These are phyloP conservation scores for Ceratobasidium sp. DNA, from an alignment of 1,284 basidiomycete genomes.

Conservation along the genomic window DNA sequence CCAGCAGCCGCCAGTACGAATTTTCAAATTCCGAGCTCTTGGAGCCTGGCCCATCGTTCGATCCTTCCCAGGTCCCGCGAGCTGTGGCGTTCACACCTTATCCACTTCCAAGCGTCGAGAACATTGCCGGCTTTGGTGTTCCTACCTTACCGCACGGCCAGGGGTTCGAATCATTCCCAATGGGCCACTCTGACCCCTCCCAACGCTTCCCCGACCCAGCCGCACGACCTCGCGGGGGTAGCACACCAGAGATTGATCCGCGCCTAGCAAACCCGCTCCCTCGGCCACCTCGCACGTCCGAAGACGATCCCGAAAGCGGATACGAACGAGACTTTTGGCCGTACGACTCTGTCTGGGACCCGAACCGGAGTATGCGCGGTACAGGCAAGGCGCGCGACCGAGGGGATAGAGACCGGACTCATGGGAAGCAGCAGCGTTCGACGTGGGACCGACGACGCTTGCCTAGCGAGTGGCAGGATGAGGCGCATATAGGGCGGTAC, in stretches of 20 bases:
- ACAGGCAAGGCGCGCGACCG: conserved; percentile 39
- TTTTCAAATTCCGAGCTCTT: neutral
- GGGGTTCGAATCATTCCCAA: neutral
- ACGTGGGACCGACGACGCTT: conserved; percentile 7
- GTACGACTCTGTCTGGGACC: conserved; percentile 37
- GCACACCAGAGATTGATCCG: conserved; percentile 6
- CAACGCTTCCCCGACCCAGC: neutral
- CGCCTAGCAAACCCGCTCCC: conserved; percentile 1
- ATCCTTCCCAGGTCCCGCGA: conserved; percentile 17
- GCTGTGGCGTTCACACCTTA: conserved; percentile 22
- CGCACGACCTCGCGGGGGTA: neutral
- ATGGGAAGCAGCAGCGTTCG: neutral
- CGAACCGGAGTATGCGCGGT: conserved; percentile 22
- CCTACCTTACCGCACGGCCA: conserved; percentile 8
- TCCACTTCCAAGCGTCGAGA: conserved; percentile 29
- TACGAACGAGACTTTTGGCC: conserved; percentile 28
- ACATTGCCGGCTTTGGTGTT: conserved; percentile 41
- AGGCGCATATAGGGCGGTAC: conserved; percentile 21
- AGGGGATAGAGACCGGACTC: conserved; percentile 19
- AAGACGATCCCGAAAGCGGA: conserved; percentile 19
- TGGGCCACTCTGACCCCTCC: neutral
- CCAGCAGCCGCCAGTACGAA: neutral
- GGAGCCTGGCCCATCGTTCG: neutral
- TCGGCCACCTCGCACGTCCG: neutral
- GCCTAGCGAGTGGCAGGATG: conserved; percentile 36